Percentiles rank a stretch among this genome's conserved stretches.
These are phyloP conservation scores for Dendrocalamus latiflorus DNA, from an alignment of 202 grass and related monocot species.

Conservation along the genomic window DNA sequence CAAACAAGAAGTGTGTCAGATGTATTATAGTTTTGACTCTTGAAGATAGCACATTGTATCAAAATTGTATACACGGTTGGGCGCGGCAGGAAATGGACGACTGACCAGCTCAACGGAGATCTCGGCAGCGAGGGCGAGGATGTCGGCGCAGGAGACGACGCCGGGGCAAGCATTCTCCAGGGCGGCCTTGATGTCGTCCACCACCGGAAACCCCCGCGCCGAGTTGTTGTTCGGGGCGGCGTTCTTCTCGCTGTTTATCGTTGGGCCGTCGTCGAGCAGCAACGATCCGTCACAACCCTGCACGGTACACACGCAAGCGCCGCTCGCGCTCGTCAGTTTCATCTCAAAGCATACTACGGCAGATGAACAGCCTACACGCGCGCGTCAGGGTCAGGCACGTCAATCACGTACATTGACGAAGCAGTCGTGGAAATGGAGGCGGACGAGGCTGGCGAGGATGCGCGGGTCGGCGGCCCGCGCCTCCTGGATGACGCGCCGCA, in stretches of 20 bases:
- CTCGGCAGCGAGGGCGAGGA: no score
- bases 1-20: not conserved
- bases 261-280: conserved; percentile 39
- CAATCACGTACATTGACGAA: conserved; percentile 59
- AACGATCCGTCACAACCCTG: conserved; percentile 64
- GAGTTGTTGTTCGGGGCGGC: conserved; percentile 24
- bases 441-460: conserved; percentile 52
- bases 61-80: no score
- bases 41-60: no score
- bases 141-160: no score
- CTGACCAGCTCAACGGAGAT: conserved; percentile 46
- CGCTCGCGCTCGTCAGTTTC: not conserved
- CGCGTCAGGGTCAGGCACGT: not conserved
- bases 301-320: not conserved
- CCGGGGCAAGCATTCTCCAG: conserved; percentile 41
- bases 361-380: not conserved
- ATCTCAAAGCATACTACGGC: not conserved
- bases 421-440: conserved; percentile 85
- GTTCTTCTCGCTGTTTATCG: conserved; percentile 44
- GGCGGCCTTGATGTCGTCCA: conserved; percentile 51
- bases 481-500: no score
- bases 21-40: no score
- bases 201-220: conserved; percentile 33
- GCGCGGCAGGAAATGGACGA: not conserved
- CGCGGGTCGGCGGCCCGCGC: no score